Base-by-base conservation (phyloP, 1,139 yeast species). In the Pichia sp. region DNA sequence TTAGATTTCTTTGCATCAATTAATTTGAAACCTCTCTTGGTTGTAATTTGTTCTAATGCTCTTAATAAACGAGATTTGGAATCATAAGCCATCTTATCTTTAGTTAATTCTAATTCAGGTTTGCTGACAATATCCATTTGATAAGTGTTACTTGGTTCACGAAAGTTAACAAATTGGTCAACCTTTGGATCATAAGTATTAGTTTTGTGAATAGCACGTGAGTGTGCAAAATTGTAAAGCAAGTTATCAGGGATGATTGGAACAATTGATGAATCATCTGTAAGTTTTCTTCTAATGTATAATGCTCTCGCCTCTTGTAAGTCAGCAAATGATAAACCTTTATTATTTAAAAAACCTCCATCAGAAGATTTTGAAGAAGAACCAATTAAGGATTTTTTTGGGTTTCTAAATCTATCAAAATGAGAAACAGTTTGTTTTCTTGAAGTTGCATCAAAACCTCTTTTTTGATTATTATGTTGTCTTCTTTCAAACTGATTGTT, bases 11-110 rank as follows among this genome's bases (percentile, higher is more conserved):
- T 30, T 3, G 41, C 16, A 18, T 50, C 55, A 5, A 31, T 21
- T 22, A 57, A 37, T 13, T 45, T 48, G 35, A 42, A 49, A 18
- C 61, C 61, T 27, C 56, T 50, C 33, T 45, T 49, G 0, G 37
- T 37, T 2, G 53, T 41, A 6, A 56, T 31, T 39, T 50, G 52
- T 29, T 55, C 56, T 14, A 56, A 28, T 2, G 61, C 60, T 45
- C 55, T 51, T 33, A 58, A 38, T 13, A 56, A 29, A 45, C 62
- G 48, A 5, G 60, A 56, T 35, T 50, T 50, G 6, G 53, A 22
- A 33, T 49, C 49, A 44, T 47, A 52, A 7, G 53, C 59, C 32
- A 55, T 32, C 30, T 55, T 51, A 30, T 55, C 53, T 41, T 55
- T 56, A 19, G 46, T 32, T 8, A 54, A 24, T 25, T 55, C 57